Conservation (phyloP, 805 yeast genomes). For the Spathaspora boniae region DNA sequence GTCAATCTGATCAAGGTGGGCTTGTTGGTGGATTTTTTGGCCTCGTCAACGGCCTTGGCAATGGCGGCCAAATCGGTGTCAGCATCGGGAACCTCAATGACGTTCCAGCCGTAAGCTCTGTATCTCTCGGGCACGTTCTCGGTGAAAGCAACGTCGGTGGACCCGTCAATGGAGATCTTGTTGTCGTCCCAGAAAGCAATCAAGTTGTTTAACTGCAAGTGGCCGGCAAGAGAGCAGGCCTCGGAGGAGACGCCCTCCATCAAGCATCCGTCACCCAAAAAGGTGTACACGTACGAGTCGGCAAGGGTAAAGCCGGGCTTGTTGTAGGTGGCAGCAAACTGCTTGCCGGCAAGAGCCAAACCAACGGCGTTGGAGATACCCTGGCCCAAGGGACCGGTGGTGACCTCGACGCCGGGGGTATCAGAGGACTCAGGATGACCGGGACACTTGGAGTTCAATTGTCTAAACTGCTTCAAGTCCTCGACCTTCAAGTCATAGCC, state of each 20-base stretch:
- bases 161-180: constrained; percentile 95
- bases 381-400: constrained; percentile 99
- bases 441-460: constrained; percentile 85
- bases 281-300: constrained; percentile 71
- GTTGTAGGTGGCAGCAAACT: constrained; percentile 90
- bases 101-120: constrained; percentile 94
- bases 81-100: constrained; percentile 72
- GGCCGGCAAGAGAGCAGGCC: constrained; percentile 95
- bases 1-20: constrained; percentile 87
- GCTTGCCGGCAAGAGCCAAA: constrained; percentile 90
- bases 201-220: constrained; percentile 86
- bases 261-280: constrained; percentile 97
- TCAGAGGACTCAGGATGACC: constrained; percentile 93
- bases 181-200: constrained; percentile 96
- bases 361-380: constrained; percentile 97
- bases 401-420: constrained; percentile 90
- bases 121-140: constrained; percentile 85
- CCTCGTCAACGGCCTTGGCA: constrained; percentile 70
- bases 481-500: constrained; percentile 81
- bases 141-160: constrained; percentile 84
- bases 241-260: constrained; percentile 97
- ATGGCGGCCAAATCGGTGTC: constrained; percentile 74
- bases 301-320: constrained; percentile 74
- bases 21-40: constrained; percentile 72
- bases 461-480: constrained; percentile 88